phyloP scores from a whole-genome alignment of 306 rosid genomes.

The Ziziphus jujuba region DNA sequence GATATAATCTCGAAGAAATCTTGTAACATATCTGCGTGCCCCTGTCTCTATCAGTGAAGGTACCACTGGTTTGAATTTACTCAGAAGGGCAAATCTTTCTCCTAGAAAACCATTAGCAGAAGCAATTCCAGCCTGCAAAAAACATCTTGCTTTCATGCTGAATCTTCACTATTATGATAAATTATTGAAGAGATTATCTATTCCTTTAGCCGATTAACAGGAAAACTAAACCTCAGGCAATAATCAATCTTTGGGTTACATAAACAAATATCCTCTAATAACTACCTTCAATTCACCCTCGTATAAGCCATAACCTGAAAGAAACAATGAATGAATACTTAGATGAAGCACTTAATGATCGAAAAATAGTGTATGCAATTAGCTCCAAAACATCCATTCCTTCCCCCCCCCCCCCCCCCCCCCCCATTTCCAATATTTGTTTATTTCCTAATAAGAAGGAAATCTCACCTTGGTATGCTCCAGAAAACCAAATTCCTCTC shows the following conservation, averaged over 20 bases:
- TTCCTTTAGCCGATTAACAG: too few species aligned
- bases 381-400: too few species aligned
- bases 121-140: slow-evolving; percentile 78
- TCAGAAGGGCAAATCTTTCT: slow-evolving; percentile 42
- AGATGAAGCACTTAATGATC: too few species aligned
- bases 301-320: slow-evolving; percentile 89
- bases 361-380: not conserved
- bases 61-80: slow-evolving; percentile 81
- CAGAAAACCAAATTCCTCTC: too few species aligned
- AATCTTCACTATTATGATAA: too few species aligned
- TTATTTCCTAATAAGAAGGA: slow-evolving; percentile 11
- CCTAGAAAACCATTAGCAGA: slow-evolving; percentile 76
- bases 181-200: too few species aligned
- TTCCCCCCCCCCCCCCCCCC: too few species aligned
- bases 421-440: too few species aligned
- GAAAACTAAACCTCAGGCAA: too few species aligned
- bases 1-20: slow-evolving; percentile 58
- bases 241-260: not conserved
- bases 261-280: slow-evolving; percentile 1
- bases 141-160: not conserved
- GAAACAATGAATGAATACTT: not conserved
- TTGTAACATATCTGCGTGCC: slow-evolving; percentile 63
- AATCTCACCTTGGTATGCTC: slow-evolving; percentile 74
- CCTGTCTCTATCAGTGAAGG: slow-evolving; percentile 75
- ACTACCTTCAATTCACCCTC: slow-evolving; percentile 89